phyloP scores from a whole-genome alignment of 2,329 filamentous ascomycete genomes.

The Coniochaeta prunicola region DNA sequence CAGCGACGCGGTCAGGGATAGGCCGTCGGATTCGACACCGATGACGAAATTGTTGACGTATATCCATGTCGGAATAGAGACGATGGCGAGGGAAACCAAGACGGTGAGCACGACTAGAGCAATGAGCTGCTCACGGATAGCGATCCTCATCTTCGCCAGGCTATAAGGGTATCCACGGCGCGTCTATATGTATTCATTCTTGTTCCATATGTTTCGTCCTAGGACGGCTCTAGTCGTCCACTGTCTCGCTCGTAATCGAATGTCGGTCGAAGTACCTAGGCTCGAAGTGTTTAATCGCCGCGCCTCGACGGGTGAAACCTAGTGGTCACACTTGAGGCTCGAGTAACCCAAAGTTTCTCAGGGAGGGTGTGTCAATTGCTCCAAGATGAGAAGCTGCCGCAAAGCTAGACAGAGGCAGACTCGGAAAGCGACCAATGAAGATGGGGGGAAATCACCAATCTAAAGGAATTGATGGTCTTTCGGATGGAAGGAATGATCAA shows the following conservation, averaged over 20 bases:
- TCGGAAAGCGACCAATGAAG: neutral
- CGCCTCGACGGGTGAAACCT: neutral
- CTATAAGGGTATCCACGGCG: conserved; percentile 17
- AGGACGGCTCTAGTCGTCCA: neutral
- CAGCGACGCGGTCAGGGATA: conserved; percentile 74
- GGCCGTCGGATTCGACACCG: conserved; percentile 48
- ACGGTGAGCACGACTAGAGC: conserved; percentile 70
- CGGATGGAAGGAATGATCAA: neutral
- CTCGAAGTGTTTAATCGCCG: neutral
- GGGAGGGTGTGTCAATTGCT: neutral
- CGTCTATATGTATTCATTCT: neutral
- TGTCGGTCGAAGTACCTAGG: neutral
- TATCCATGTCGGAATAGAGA: conserved; percentile 69
- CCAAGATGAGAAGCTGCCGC: neutral
- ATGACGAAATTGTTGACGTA: conserved; percentile 49
- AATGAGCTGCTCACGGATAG: conserved; percentile 81
- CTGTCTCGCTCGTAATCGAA: neutral
- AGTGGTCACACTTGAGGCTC: neutral
- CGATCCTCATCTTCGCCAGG: conserved; percentile 63
- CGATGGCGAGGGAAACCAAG: conserved; percentile 66
- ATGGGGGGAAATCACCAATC: neutral
- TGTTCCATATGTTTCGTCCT: neutral
- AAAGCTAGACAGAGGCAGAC: neutral
- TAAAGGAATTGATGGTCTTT: neutral
- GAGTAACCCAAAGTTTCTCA: neutral